Conservation (phyloP, 768 basidiomycete species). For the Mycena rosella region DNA sequence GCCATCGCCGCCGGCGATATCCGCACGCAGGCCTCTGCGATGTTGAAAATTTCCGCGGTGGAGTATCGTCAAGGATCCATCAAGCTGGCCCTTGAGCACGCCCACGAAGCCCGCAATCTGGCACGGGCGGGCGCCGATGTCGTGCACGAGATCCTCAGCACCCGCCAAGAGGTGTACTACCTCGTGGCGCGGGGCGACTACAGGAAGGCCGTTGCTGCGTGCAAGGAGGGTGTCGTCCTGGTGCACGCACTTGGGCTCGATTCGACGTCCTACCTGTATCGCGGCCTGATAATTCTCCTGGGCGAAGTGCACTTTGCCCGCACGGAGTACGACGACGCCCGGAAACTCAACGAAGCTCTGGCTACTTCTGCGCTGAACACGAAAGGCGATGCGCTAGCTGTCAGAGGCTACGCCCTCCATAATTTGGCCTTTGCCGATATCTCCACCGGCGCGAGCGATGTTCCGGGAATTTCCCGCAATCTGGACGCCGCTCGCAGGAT, state of each 20-base stretch:
- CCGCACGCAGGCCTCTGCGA: background rate
- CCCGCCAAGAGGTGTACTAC: slow-evolving; percentile 3
- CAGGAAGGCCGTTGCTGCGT: background rate
- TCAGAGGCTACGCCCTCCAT: background rate
- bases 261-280: background rate
- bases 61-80: background rate
- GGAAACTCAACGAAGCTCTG: slow-evolving; percentile 2
- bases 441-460: background rate
- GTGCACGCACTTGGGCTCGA: slow-evolving; percentile 2
- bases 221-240: slow-evolving; percentile 1
- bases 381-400: background rate
- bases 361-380: background rate
- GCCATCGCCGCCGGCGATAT: background rate
- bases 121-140: background rate
- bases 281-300: background rate
- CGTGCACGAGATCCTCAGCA: slow-evolving; percentile 1
- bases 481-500: background rate
- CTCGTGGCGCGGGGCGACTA: slow-evolving; percentile 4
- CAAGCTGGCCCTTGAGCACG: background rate
- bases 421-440: slow-evolving; percentile 1
- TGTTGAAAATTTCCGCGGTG: background rate
- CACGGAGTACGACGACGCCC: background rate
- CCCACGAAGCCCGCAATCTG: background rate
- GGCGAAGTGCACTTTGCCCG: slow-evolving; percentile 4
- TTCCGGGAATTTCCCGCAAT: background rate